A percentile compares a stretch with the other conserved stretches of the same genome.
Evolutionary conservation across 768 basidiomycete species (phyloP).

Genomic region (Lactarius indigo): DNA sequence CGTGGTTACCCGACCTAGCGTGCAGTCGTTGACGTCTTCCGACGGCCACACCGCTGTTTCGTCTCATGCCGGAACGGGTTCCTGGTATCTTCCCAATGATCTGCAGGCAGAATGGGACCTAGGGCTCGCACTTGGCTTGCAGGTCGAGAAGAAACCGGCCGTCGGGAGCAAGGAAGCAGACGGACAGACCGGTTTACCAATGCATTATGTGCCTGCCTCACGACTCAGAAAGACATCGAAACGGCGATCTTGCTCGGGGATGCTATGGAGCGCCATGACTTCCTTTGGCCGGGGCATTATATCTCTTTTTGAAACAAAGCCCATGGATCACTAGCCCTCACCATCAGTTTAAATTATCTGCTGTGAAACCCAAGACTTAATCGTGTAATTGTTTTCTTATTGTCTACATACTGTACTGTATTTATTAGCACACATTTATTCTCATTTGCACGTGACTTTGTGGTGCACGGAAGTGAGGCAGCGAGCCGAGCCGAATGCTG

Average conservation of each 20-base stretch:
- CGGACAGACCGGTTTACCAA: conserved; percentile 14
- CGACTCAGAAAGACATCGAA: conserved; percentile 19
- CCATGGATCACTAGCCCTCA: not conserved
- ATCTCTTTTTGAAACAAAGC: conserved; percentile 11
- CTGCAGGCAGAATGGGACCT: conserved; percentile 17
- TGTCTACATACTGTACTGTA: conserved; percentile 4
- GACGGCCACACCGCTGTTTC: conserved; percentile 12
- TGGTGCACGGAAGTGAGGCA: not conserved
- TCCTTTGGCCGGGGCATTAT: conserved; percentile 17
- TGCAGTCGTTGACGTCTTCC: conserved; percentile 18
- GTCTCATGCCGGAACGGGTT: conserved; percentile 12
- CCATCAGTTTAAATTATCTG: conserved; percentile 7
- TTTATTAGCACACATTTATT: conserved; percentile 5
- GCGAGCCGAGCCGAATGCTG: not conserved
- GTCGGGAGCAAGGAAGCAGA: not conserved
- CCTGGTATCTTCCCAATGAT: conserved; percentile 18
- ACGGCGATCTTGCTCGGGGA: conserved; percentile 18
- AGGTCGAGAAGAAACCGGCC: not conserved
- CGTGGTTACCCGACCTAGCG: conserved; percentile 15
- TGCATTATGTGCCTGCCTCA: conserved; percentile 19
- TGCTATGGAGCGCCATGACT: conserved; percentile 17
- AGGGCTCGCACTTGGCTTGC: not conserved
- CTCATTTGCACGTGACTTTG: conserved; percentile 14
- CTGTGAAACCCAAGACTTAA: not conserved
- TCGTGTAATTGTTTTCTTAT: not conserved